phyloP scores from a whole-genome alignment of 2,329 filamentous ascomycete genomes.

The Drechslerella coelobrocha region DNA sequence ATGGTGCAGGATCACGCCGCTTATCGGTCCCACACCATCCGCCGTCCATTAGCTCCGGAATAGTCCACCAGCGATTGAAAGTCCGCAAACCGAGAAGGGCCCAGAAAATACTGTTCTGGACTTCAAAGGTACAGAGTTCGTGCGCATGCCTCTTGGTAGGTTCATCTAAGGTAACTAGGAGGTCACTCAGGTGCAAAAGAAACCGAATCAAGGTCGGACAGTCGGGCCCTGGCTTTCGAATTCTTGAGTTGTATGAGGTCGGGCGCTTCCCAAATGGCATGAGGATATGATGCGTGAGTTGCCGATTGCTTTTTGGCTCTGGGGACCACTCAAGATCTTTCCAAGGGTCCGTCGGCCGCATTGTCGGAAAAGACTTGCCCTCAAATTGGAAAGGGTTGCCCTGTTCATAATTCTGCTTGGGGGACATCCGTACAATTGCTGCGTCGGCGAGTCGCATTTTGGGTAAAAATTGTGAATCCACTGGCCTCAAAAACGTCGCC shows the following conservation, averaged over 20 bases:
- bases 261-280: constrained; percentile 12
- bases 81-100: constrained; percentile 20
- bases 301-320: background rate
- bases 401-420: background rate
- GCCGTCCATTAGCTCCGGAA: constrained; percentile 3
- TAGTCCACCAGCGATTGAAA: constrained; percentile 21
- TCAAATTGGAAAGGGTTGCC: constrained; percentile 1
- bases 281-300: constrained; percentile 20
- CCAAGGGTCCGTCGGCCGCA: background rate
- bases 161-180: background rate
- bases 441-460: constrained; percentile 9
- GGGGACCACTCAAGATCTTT: constrained; percentile 12
- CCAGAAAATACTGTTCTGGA: constrained; percentile 29
- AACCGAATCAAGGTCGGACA: constrained; percentile 17
- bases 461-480: background rate
- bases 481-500: background rate
- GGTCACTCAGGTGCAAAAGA: constrained; percentile 9
- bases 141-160: background rate
- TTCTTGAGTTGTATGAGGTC: no score
- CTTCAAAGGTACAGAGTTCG: constrained; percentile 8
- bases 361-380: constrained; percentile 14
- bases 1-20: constrained; percentile 3
- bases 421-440: constrained; percentile 9
- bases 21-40: constrained; percentile 5
- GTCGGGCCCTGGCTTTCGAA: constrained; percentile 3